phyloP scores from a whole-genome alignment of 2,329 filamentous ascomycete species.

The Westerdykella ornata region DNA sequence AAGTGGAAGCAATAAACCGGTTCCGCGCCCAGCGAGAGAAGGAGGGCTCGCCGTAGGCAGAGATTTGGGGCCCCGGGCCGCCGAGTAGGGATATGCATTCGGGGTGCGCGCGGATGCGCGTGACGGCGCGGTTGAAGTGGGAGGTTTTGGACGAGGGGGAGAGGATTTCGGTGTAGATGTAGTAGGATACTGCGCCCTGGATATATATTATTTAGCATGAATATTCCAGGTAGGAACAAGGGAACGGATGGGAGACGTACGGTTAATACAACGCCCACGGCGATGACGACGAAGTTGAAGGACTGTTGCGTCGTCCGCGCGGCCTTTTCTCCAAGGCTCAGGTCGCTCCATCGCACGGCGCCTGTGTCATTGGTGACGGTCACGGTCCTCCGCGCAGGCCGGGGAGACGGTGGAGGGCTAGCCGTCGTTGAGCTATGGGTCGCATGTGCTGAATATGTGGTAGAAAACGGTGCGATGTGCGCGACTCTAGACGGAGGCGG shows the following conservation, averaged over 20 bases:
- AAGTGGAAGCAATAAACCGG: conserved; percentile 54
- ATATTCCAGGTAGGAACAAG: not conserved
- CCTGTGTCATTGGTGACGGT: conserved; percentile 85
- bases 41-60: conserved; percentile 73
- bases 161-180: conserved; percentile 35
- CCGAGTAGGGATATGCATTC: conserved; percentile 62
- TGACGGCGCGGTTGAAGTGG: conserved; percentile 81
- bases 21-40: conserved; percentile 72
- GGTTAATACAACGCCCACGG: conserved; percentile 68
- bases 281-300: conserved; percentile 75
- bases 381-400: conserved; percentile 59
- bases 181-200: conserved; percentile 61
- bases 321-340: conserved; percentile 70
- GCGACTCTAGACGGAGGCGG: conserved; percentile 9
- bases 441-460: conserved; percentile 18
- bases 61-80: conserved; percentile 66
- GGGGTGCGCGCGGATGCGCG: conserved; percentile 66
- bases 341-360: conserved; percentile 68
- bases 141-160: conserved; percentile 69
- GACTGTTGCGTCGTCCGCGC: conserved; percentile 83
- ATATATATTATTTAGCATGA: conserved; percentile 1
- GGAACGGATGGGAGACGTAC: conserved; percentile 42
- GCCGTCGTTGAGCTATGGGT: conserved; percentile 21
- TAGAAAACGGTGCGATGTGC: conserved; percentile 15
- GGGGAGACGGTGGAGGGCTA: conserved; percentile 8